Evolutionary conservation across 306 rosid genomes (phyloP), one percentile per base, ranked within the genome.

Genomic region (Neltuma alba): DNA sequence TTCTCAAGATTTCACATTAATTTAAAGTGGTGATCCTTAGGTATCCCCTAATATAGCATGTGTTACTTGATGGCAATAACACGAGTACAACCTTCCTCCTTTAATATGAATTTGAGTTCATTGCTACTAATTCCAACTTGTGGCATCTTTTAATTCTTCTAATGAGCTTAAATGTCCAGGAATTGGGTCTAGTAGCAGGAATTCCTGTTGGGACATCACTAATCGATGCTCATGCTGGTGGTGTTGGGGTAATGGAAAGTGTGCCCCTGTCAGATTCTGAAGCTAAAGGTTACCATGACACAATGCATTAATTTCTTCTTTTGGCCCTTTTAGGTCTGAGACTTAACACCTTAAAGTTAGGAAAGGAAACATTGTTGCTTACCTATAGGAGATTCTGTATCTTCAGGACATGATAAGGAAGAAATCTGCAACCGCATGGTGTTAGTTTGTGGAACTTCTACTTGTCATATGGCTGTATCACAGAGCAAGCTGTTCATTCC

Each of bases 161-260:
- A 7, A 41, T 20, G 64, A 72, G 42, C 84, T 83, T 85, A 63
- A 80, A 83, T 71, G 86, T 86, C 69, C 96, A 95, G 98, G 99
- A 95, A 85, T 79, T 95, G 74, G 97, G 92, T 76, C 91, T 95
- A 76, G 78, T 90, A 75, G 83, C 93, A 44, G 98, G 99, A 61
- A 93, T 91, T 81, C 98, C 98, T 74, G 99, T 95, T 79, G 99
- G 96, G 80, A 90, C 97, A 70, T 93, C 98, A 33, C 80, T 93
- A 61, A 93, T 95, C 77, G 99, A 95, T 86, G 99, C 98, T 88
- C 98, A 95, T 85, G 98, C 98, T 25, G 98, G 99, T 84, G 99
- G 97, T 21, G 98, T 93, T 81, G 99, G 98, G 78, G 96, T 90
- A 70, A 89, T 93, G 88, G 99, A 91, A 93, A 89, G 99, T 76